Percentiles rank a stretch among this genome's conserved stretches.
Evolutionary conservation across 2,329 filamentous ascomycete genomes (phyloP).

Genomic region (Venturia nashicola): DNA sequence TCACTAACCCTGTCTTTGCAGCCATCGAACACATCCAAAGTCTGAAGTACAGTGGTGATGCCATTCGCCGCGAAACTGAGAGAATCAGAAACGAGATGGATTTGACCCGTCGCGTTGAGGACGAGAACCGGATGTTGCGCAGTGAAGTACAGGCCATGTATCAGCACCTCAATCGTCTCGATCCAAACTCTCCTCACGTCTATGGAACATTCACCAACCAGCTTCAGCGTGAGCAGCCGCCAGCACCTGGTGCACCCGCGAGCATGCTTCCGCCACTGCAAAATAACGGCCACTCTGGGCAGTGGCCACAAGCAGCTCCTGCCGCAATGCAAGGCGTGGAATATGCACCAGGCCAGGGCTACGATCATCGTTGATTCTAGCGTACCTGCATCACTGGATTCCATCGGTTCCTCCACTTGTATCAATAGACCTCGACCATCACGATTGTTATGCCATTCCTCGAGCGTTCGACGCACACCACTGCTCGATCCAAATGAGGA

Average conservation of each 20-base stretch:
- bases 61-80: slow-evolving; percentile 32
- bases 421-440: slow-evolving; percentile 1
- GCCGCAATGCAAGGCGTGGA: slow-evolving; percentile 39
- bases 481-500: background rate
- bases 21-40: slow-evolving; percentile 38
- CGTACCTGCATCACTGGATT: background rate
- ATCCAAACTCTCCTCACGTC: slow-evolving; percentile 33
- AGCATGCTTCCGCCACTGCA: slow-evolving; percentile 24
- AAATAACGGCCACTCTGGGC: slow-evolving; percentile 18
- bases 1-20: slow-evolving; percentile 16
- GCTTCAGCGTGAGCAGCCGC: slow-evolving; percentile 5
- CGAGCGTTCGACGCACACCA: background rate
- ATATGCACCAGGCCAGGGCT: slow-evolving; percentile 19
- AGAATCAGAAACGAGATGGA: slow-evolving; percentile 26
- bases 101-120: slow-evolving; percentile 15
- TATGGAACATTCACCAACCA: slow-evolving; percentile 24
- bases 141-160: slow-evolving; percentile 34
- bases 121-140: slow-evolving; percentile 35
- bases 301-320: slow-evolving; percentile 20
- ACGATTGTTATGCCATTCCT: background rate
- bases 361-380: background rate
- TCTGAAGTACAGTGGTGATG: slow-evolving; percentile 26
- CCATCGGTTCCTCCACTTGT: background rate
- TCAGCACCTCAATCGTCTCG: slow-evolving; percentile 32
- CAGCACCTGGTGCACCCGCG: background rate